Conservation (phyloP, 208 protist genomes). For the Crithidia bombi region DNA sequence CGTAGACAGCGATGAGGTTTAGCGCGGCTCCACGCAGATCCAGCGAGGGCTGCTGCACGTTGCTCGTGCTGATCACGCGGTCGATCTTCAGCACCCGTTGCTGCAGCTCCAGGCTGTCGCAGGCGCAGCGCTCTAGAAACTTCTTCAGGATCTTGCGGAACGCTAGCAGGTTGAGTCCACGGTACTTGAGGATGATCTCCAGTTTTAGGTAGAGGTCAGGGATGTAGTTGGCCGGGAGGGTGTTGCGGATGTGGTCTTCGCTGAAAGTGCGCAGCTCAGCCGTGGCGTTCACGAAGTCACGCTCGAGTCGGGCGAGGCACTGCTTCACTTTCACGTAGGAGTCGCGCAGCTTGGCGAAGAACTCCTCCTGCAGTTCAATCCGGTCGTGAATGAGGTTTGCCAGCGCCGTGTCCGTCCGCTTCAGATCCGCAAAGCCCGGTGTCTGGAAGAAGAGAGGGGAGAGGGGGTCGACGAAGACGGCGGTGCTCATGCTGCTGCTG, state of each 20-base stretch:
- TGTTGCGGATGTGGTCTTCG: slow-evolving; percentile 61
- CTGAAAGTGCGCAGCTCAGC: slow-evolving; percentile 56
- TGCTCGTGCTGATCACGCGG: slow-evolving; percentile 50
- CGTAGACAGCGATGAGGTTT: slow-evolving; percentile 76
- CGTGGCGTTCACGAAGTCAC: slow-evolving; percentile 37
- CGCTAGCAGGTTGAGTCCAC: slow-evolving; percentile 69
- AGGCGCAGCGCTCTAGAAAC: slow-evolving; percentile 78
- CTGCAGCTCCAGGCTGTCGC: slow-evolving; percentile 74
- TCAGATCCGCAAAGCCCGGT: slow-evolving; percentile 14
- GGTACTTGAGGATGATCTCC: slow-evolving; percentile 70
- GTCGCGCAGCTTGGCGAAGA: slow-evolving; percentile 64
- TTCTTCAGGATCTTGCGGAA: slow-evolving; percentile 85
- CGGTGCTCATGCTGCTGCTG: slow-evolving; percentile 5
- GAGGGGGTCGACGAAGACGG: slow-evolving; percentile 22
- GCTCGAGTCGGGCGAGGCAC: slow-evolving; percentile 58
- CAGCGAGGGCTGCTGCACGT: slow-evolving; percentile 55
- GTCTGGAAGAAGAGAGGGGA: slow-evolving; percentile 30
- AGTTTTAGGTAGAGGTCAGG: slow-evolving; percentile 70
- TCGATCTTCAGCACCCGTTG: slow-evolving; percentile 54
- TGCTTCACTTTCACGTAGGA: slow-evolving; percentile 70
- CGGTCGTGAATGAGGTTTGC: slow-evolving; percentile 36
- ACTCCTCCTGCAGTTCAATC: slow-evolving; percentile 46
- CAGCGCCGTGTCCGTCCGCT: slow-evolving; percentile 29
- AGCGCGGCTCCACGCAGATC: slow-evolving; percentile 65
- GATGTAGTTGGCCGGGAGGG: slow-evolving; percentile 52